Evolutionary conservation across 345 rosid genomes (phyloP).

Genomic region (Erodium maritimum): DNA sequence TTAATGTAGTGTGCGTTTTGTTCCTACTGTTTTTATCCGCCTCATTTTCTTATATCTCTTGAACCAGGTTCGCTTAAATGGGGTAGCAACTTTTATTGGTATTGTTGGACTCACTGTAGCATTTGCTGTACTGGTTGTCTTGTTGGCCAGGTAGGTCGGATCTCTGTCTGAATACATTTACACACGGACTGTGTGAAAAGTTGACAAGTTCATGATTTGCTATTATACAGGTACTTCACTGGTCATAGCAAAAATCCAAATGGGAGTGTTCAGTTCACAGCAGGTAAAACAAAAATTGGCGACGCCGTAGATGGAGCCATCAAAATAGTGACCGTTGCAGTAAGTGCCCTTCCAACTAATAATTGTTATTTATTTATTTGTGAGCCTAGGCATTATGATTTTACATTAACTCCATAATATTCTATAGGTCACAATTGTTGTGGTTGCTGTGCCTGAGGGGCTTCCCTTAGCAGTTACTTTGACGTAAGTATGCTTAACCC

Average conservation of each 20-base stretch:
- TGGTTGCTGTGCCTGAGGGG: constrained; percentile 98
- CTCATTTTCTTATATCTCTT: constrained; percentile 11
- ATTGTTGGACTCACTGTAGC: constrained; percentile 86
- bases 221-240: constrained; percentile 53
- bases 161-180: not conserved
- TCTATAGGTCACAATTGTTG: constrained; percentile 92
- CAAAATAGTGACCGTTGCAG: constrained; percentile 80
- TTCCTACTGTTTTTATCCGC: not conserved
- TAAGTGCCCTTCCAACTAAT: constrained; percentile 23
- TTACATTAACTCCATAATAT: constrained; percentile 8
- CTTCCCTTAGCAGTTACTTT: constrained; percentile 96
- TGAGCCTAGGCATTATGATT: not conserved
- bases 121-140: constrained; percentile 64
- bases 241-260: constrained; percentile 45
- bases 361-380: not conserved
- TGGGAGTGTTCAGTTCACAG: constrained; percentile 38
- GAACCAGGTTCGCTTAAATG: constrained; percentile 84
- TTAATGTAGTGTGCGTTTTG: not conserved
- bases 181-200: not conserved
- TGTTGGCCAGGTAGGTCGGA: constrained; percentile 49
- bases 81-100: constrained; percentile 93
- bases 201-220: not conserved
- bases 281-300: constrained; percentile 48
- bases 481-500: constrained; percentile 29
- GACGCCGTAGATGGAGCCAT: constrained; percentile 56